Base-by-base conservation (phyloP, 2,329 filamentous ascomycete species). In the Penicillium sclerotigenum region DNA sequence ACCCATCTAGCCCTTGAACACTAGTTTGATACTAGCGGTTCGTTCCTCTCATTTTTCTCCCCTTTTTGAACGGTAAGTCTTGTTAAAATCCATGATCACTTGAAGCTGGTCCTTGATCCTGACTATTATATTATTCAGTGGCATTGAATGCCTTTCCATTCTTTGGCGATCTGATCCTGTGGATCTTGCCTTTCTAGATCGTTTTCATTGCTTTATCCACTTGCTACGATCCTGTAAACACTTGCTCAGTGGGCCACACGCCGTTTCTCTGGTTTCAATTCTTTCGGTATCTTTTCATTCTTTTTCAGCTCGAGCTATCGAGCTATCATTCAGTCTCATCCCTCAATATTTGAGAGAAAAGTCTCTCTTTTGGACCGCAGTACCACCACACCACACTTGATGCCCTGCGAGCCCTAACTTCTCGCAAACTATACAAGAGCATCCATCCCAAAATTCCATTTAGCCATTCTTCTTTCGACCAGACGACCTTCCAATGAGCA, bases 61-160 rank as follows among this genome's bases (percentile, higher is more conserved):
- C 18, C 14, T 22, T 59, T 59, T 59, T 60, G 28, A 56, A 34
- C 58, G 59, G 65, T 69, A 65, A 37, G 67, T 47, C 24, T 42
- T 14, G 4, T 26, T 5, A 20, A 29, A 45, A 37, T 54, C 38
- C 43, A n/a, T 47, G 38, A 18, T 42, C 26, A 46, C 41, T 20
- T 18, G 9, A 20, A 22, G 47, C 22, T 22, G 13, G 6, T n/a
- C 3, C 52, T 54, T 22, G 13, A 5, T n/a, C 3, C 52, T 54
- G 10, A 54, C 45, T 11, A 24, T 47, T 20, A 37, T 29, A 22
- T 16, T 29, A 22, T 16, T 56, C 55, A 68, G 64, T 64, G 70
- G 67, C 65, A 71, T 71, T 71, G 69, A 69, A 56, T 71, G 68
- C 64, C 65, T 31, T 62, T 65, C 46, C 59, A 55, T 65, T 65